Evolutionary conservation across 2,329 filamentous ascomycete species (phyloP), one percentile per base, ranked within the genome.

Genomic region (Pseudopithomyces chartarum): DNA sequence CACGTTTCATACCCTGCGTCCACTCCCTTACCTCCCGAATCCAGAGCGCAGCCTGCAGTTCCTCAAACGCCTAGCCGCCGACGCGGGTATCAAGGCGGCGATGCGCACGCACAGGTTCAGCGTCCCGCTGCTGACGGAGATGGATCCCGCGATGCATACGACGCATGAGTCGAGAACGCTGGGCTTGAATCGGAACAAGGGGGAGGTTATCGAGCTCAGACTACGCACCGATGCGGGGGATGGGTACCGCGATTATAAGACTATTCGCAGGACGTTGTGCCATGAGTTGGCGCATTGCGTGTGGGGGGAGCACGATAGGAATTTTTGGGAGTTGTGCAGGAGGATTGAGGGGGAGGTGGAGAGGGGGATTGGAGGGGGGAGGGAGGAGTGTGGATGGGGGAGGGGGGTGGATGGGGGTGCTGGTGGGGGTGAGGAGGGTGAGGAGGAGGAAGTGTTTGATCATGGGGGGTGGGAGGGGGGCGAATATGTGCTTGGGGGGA

Each of bases 261-360:
- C 90, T 0, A 96, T 99, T 47, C 85, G 95, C 50, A 91, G 90
- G 65, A 98, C 95, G 44, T 81, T 99, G 12, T 98, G 94, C 71
- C 95, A 99, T 78, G 95, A 99, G 79, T 82, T 99, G 17, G 89
- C 93, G 63, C 95, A 99, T 76, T 97, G 97, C 67, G 91, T 97
- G 10, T 89, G 90, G 77, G 83, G 90, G 0, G 86, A 90, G 0
- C 95, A 99, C 74, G 92, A 98, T 75, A 81, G 86, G 17, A 80
- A 90, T 45, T 99, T 99, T 70, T 98, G 95, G 94, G 85, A 92
- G 52, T 75, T 99, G 67, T 97, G 91, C 64, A 88, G 87, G 65
- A 84, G 89, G 79, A 96, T 97, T 68, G 93, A 98, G 80, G 83
- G 84, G 49, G 94, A 97, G 80, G 94, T 97, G 2, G 88, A 90